Evolutionary conservation across 768 basidiomycete genomes (phyloP).

Genomic region (Brasilioporus rufonigricans): DNA sequence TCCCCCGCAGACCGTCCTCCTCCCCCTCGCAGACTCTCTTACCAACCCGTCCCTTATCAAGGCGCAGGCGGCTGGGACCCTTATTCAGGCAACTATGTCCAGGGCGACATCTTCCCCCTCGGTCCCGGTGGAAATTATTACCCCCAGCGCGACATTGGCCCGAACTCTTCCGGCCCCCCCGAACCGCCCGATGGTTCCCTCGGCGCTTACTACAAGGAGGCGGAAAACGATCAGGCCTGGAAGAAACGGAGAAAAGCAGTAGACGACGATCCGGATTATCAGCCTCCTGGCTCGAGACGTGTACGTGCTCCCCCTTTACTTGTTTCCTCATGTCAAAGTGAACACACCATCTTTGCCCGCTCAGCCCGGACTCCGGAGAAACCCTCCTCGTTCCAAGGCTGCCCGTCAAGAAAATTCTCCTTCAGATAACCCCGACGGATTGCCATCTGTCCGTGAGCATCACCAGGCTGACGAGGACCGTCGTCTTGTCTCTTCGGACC

Average conservation of each 20-base stretch:
- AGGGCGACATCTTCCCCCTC: slow-evolving; percentile 36
- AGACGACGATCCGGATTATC: slow-evolving; percentile 54
- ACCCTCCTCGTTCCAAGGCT: slow-evolving; percentile 39
- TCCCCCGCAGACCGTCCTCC: slow-evolving; percentile 33
- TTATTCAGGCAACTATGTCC: slow-evolving; percentile 37
- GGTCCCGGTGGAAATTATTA: slow-evolving; percentile 38
- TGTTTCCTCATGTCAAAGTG: background rate
- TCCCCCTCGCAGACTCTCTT: slow-evolving; percentile 31
- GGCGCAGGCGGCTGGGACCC: slow-evolving; percentile 40
- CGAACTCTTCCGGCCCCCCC: slow-evolving; percentile 10
- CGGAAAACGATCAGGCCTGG: slow-evolving; percentile 30
- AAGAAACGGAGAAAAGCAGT: slow-evolving; percentile 51
- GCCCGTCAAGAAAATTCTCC: slow-evolving; percentile 29
- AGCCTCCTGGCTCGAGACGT: slow-evolving; percentile 46
- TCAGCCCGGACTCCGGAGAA: slow-evolving; percentile 43
- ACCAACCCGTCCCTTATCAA: slow-evolving; percentile 40
- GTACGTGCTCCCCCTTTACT: slow-evolving; percentile 40
- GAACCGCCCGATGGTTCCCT: slow-evolving; percentile 20
- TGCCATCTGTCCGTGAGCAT: slow-evolving; percentile 17
- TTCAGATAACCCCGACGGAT: slow-evolving; percentile 21
- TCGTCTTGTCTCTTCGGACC: slow-evolving; percentile 64
- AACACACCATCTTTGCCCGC: background rate
- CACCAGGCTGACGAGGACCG: slow-evolving; percentile 40
- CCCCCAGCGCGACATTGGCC: slow-evolving; percentile 26
- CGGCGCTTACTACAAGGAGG: slow-evolving; percentile 32